Evolutionary conservation across 108 stramenopile genomes (phyloP).

Genomic region (Conticribra guillardii): DNA sequence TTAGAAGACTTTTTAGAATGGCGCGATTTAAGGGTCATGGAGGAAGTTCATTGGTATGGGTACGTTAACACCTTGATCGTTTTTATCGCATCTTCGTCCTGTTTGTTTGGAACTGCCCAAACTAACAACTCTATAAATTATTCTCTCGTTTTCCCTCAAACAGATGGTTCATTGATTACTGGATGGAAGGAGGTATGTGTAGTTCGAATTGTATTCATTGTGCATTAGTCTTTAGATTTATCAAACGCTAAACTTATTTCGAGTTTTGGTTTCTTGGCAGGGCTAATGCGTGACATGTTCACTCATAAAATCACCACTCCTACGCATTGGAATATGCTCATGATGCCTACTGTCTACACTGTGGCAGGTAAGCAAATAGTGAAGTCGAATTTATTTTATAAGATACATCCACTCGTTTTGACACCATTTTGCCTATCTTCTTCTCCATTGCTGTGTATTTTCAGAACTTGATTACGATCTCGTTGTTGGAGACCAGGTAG

Average conservation of each 20-base stretch:
- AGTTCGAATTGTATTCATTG: background rate
- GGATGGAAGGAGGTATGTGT: constrained; percentile 36
- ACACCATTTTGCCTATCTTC: background rate
- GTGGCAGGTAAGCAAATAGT: background rate
- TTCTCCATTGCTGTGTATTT: background rate
- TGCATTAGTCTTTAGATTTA: too few relatives aligned
- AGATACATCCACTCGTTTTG: background rate
- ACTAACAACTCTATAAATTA: too few relatives aligned
- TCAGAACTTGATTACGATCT: constrained; percentile 27
- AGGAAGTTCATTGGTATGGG: constrained; percentile 48
- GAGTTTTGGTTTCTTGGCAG: background rate
- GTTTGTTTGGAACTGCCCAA: too few relatives aligned
- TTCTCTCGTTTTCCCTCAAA: too few relatives aligned
- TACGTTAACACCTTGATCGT: too few relatives aligned
- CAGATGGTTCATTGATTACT: constrained; percentile 51
- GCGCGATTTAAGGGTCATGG: constrained; percentile 38
- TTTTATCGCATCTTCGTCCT: too few relatives aligned
- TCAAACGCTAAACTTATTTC: background rate
- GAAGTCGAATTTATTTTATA: background rate
- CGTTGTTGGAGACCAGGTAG: constrained; percentile 25
- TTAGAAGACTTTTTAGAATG: constrained; percentile 20
- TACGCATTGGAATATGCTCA: constrained; percentile 43
- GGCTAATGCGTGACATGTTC: constrained; percentile 35
- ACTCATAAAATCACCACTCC: constrained; percentile 44
- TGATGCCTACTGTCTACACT: constrained; percentile 32